Base-by-base conservation (phyloP, 1,139 yeast species). In the Pichia sp. region DNA sequence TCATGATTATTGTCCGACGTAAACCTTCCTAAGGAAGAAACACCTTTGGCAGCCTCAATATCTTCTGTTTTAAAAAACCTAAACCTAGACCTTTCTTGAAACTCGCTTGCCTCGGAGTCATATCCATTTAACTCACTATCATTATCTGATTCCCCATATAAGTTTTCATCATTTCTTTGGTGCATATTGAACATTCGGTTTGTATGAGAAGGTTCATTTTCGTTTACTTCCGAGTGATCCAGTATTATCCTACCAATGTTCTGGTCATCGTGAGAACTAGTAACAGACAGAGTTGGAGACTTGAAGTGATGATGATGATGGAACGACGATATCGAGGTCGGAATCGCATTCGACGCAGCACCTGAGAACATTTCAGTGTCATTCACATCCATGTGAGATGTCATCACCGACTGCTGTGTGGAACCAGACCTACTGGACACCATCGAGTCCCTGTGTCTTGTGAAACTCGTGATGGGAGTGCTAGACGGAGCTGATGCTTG, bases 301-400 rank as follows among this genome's bases (percentile, higher is more conserved):
- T 60, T 55, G 46, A 56, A 57, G 38, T 53, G 57, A 44, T 56
- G 53, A 49, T 61, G 65, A 63, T 88, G 95, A 67, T 90, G 97
- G 67, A 92, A 88, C 1, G 96, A 82, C 1, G 95, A 83, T 61
- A 90, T 87, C 0, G 97, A 88, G 29, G 96, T 87, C 1, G 99
- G 98, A 46, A 92, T 84, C 43, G 89, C 82, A 64, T 88, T 96
- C 6, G 92, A 83, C 0, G 90, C 89, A 0, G 96, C 97, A 44
- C 98, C 98, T 5, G 95, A 85, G 71, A 80, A 92, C 73, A 90
- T 85, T 69, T 92, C 97, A 48, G 79, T 72, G 59, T 73, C 79
- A 62, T 80, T 79, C 27, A 29, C 82, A 53, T 80, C 83, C 30
- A 70, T 64, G 50, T 68, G 70, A 12, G 60, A 16, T n/a, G 50